Evolutionary conservation across 768 basidiomycete genomes (phyloP), one percentile per base, ranked within the genome.

Genomic region (Heimioporus sp.): DNA sequence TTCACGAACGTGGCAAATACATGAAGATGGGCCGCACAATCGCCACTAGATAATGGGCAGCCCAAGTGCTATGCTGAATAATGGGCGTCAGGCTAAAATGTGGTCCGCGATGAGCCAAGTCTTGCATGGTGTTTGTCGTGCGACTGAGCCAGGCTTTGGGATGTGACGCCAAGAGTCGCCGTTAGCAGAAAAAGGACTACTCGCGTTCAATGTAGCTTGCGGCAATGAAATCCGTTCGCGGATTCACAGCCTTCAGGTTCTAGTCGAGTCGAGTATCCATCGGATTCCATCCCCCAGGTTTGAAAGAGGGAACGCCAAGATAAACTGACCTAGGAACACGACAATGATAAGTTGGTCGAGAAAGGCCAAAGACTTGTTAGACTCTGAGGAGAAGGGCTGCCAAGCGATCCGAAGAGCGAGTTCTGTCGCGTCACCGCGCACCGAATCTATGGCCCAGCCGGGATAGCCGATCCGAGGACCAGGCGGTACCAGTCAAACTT

Each of bases 1-100:
- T 15, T 30, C 11, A 32, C 17, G 38, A 42, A 19, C 46, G 34
- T 45, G 45, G 48, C n/a, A 31, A 47, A 54, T 35, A 36, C 24
- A 3, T 28, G 4, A 28, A 28, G 24, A 28, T 28, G 15, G 1
- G 24, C 65, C 65, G 67, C 65, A 60, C 35, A 67, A 67, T 61
- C 57, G 16, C 67, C 67, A 57, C 55, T 20, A 39, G 31, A 49
- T 41, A 28, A 51, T 5, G 20, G 37, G 15, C 42, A 42, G 20
- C 10, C 32, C 32, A 46, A 34, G 16, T 34, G 36, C 16, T 32
- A 19, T 32, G 20, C 43, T 45, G 43, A 40, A 28, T 44, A 31
- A 55, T 44, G 16, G 52, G 21, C 9, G 28, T 28, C 28, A 17
- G 13, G 12, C 4, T 17, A 31, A 17, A 37, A 38, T 45, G 13